Evolutionary conservation across 345 rosid genomes (phyloP).

Genomic region (Dovyalis caffra): DNA sequence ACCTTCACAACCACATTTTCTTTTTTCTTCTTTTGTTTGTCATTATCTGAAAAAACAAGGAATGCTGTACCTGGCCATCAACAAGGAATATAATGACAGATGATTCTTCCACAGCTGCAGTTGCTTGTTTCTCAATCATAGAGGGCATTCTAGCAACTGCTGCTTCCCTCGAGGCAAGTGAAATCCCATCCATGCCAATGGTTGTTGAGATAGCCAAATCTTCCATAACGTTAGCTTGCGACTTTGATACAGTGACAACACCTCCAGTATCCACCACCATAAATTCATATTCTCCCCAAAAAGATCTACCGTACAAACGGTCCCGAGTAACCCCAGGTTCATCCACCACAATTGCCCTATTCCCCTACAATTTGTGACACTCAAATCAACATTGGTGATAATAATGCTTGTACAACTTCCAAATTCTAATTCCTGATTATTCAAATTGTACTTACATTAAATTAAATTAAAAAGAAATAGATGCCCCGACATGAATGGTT

Average conservation of each 20-base stretch:
- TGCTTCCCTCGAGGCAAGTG: constrained; percentile 77
- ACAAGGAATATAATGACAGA: constrained; percentile 74
- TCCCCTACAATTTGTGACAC: constrained; percentile 45
- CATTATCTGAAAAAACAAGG: no score
- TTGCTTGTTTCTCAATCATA: constrained; percentile 96
- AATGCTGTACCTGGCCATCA: constrained; percentile 78
- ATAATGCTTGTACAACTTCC: background rate
- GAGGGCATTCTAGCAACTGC: constrained; percentile 97
- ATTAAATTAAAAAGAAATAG: background rate
- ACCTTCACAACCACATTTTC: background rate
- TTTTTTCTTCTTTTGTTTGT: no score
- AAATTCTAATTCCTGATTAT: background rate
- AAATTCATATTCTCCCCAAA: constrained; percentile 81
- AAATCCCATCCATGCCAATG: constrained; percentile 94
- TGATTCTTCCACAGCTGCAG: constrained; percentile 89
- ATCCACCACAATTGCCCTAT: constrained; percentile 91
- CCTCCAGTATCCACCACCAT: constrained; percentile 96
- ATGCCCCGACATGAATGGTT: background rate
- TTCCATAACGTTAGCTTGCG: constrained; percentile 70
- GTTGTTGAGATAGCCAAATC: constrained; percentile 76
- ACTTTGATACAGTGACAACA: constrained; percentile 74
- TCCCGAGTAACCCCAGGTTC: constrained; percentile 98
- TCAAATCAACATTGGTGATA: background rate
- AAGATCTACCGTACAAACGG: constrained; percentile 87
- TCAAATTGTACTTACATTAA: no score